A percentile compares a stretch with the other conserved stretches of the same genome.
Conservation (phyloP, 2,329 filamentous ascomycete species). For the Ophiostoma sp. region DNA sequence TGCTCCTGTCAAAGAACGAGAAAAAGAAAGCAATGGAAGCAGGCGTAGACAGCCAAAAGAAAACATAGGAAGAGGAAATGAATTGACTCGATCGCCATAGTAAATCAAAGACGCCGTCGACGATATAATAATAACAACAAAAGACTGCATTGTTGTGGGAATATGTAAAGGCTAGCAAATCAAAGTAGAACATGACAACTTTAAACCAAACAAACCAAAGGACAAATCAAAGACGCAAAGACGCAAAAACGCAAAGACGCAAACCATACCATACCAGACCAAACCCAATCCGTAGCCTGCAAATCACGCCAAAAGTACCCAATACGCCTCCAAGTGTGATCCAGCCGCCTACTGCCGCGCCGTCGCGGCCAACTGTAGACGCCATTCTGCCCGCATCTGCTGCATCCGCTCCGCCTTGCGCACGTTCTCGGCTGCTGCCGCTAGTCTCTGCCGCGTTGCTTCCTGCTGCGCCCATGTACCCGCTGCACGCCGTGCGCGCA, state of each 20-base stretch:
- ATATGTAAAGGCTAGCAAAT: not conserved
- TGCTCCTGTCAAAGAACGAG: not conserved
- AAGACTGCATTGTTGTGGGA: not conserved
- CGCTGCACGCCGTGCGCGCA: constrained; percentile 45
- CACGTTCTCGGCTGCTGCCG: constrained; percentile 45
- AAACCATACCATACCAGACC: not conserved
- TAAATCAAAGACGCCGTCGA: not conserved
- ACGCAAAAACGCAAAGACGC: not conserved
- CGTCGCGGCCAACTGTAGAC: constrained; percentile 26
- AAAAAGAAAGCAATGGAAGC: not conserved
- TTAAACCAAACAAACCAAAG: not conserved
- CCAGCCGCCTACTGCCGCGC: not conserved
- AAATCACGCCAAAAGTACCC: not conserved
- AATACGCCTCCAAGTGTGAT: not conserved
- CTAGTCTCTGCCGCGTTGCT: constrained; percentile 43
- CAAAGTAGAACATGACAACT: not conserved
- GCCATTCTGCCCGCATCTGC: constrained; percentile 38
- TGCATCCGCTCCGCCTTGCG: constrained; percentile 41
- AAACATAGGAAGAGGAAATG: too few species aligned
- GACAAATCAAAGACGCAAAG: not conserved
- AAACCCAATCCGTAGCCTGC: not conserved
- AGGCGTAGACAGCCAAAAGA: too few species aligned
- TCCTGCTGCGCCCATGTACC: constrained; percentile 49
- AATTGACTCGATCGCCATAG: not conserved
- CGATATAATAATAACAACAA: not conserved